These are phyloP conservation scores for Canna indica DNA, from an alignment of 176 grass and related monocot species.

Conservation along the genomic window DNA sequence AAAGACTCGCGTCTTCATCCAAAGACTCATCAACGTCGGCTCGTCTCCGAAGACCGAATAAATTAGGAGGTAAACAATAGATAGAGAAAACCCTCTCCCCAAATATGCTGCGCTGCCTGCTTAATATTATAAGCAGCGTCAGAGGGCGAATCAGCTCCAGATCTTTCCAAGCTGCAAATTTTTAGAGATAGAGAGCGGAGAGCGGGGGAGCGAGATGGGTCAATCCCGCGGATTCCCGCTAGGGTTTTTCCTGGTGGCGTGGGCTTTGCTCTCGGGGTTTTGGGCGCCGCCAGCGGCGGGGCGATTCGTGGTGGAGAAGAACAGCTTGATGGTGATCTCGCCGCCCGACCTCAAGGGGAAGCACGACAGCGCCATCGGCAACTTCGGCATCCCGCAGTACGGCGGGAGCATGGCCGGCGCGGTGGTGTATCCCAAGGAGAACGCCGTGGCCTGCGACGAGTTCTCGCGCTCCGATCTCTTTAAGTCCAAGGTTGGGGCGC, in stretches of 20 bases:
- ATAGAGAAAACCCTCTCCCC: too few relatives aligned
- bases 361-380: conserved; percentile 88
- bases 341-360: conserved; percentile 51
- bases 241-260: conserved; percentile 30
- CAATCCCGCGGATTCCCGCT: not conserved
- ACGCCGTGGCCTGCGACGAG: conserved; percentile 49
- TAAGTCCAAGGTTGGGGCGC: conserved; percentile 59
- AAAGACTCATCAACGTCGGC: too few relatives aligned
- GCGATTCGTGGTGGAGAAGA: conserved; percentile 97
- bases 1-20: not conserved
- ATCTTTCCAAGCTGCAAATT: not conserved
- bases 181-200: not conserved
- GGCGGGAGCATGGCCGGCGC: conserved; percentile 87
- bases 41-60: not conserved
- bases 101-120: too few relatives aligned
- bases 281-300: conserved; percentile 9
- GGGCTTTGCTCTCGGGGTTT: not conserved
- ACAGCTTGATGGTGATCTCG: conserved; percentile 86
- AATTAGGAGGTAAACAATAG: not conserved
- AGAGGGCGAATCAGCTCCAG: too few relatives aligned
- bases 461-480: conserved; percentile 39
- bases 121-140: too few relatives aligned
- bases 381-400: conserved; percentile 97
- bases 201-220: not conserved
- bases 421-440: conserved; percentile 72